Evolutionary conservation across 768 basidiomycete genomes (phyloP), one percentile per base, ranked within the genome.

Genomic region (Lyophyllum decastes): DNA sequence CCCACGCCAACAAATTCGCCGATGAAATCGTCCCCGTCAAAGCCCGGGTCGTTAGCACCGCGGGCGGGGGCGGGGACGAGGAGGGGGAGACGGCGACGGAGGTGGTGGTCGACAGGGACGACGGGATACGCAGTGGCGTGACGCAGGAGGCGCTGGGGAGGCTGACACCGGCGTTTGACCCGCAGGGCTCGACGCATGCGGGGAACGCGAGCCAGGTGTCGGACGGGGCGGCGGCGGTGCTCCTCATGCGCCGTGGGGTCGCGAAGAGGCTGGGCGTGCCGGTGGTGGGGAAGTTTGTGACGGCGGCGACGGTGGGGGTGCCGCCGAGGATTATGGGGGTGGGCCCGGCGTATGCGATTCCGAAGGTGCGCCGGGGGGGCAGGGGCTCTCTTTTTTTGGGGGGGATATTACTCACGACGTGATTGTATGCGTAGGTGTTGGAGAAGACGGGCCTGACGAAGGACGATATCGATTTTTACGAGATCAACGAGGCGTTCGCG

Each of bases 401-500:
- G n/a, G n/a, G n/a, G n/a, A n/a, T n/a, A n/a, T n/a, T n/a, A n/a
- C n/a, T n/a, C n/a, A n/a, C n/a, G n/a, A n/a, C n/a, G n/a, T n/a
- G n/a, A n/a, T n/a, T n/a, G n/a, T n/a, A n/a, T n/a, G n/a, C n/a
- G n/a, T n/a, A n/a, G n/a, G n/a, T n/a, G n/a, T n/a, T 95, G 56
- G 78, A 82, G 63, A 81, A 84, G 65, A 78, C 83, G 1, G 90
- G 91, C n/a, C 77, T 95, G 49, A 70, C 74, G 43, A 76, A 78
- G 58, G 74, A 82, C 47, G 94, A 95, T 64, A 76, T 96, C 63
- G 94, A 96, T 74, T 92, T 95, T 68, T 96, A 78, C 74, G 92
- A 95, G 75, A 92, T 94, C 72, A 94, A 95, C 70, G 93, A 95
- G 72, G 93, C 94, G 26, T 94, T 94, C 68, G 92, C 94, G 26